Percentiles rank a stretch among this genome's conserved stretches.
phyloP scores from a whole-genome alignment of 805 yeast species.

The Schwanniomyces polymorphus region DNA sequence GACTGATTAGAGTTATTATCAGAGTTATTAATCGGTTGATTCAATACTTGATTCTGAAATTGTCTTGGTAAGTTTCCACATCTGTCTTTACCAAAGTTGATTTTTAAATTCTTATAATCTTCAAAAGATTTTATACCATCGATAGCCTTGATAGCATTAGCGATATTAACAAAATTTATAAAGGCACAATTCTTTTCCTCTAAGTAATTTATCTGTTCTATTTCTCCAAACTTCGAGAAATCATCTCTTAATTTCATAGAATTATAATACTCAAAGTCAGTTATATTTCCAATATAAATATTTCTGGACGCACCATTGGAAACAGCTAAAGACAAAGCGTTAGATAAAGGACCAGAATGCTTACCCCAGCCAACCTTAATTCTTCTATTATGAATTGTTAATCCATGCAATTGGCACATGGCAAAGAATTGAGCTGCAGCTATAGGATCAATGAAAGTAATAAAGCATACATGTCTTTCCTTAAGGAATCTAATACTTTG shows the following conservation, averaged over 20 bases:
- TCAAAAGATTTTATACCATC: constrained; percentile 82
- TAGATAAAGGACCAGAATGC: constrained; percentile 89
- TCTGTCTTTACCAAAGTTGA: constrained; percentile 91
- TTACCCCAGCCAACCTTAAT: constrained; percentile 98
- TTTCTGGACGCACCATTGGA: constrained; percentile 93
- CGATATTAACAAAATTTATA: constrained; percentile 86
- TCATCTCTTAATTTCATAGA: constrained; percentile 66
- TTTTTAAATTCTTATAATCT: constrained; percentile 65
- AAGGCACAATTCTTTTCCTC: constrained; percentile 86
- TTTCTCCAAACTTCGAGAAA: constrained; percentile 84
- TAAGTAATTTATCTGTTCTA: constrained; percentile 89
- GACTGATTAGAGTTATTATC: constrained; percentile 19
- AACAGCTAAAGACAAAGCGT: constrained; percentile 84
- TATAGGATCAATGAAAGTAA: constrained; percentile 93
- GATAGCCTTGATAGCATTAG: constrained; percentile 87
- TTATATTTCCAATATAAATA: constrained; percentile 78
- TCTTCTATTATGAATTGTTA: constrained; percentile 80
- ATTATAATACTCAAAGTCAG: constrained; percentile 48
- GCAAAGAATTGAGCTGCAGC: constrained; percentile 98
- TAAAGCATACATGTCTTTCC: constrained; percentile 90
- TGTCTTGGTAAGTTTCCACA: constrained; percentile 94
- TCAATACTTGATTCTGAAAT: constrained; percentile 35
- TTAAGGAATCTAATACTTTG: constrained; percentile 78
- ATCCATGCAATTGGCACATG: constrained; percentile 86
- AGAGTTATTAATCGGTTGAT: constrained; percentile 5